Base-by-base conservation (phyloP, 805 yeast species). In the Pichia cabralensis region DNA sequence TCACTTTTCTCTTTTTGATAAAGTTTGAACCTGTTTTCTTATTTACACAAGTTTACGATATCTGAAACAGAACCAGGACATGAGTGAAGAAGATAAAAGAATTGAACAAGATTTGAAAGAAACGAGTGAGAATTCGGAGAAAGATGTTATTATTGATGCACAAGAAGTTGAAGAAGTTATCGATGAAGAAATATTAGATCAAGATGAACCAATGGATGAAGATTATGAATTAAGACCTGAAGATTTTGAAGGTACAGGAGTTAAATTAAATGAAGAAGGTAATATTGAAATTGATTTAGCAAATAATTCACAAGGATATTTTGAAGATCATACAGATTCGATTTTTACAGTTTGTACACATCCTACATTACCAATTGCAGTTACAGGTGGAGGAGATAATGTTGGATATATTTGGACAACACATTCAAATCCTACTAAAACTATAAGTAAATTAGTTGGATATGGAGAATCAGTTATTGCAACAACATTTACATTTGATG, bases 301-400 rank as follows among this genome's bases (percentile, higher is more conserved):
- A 32, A 89, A 89, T 60, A 89, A 89, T 60, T 84, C 97, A 7
- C 72, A 79, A 62, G 65, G 84, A 0, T 92, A 84, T 57, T 92
- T 92, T 55, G 98, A 92, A 53, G 69, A 71, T 45, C 99, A 92
- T 53, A 67, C 71, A 36, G 98, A 92, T 57, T 84, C 96, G 3
- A 72, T 89, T 4, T 89, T 81, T 58, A 67, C 81, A 11, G 67
- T 92, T n/a, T 73, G 82, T 32, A 62, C 76, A 6, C 96, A 92
- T 55, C 96, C 96, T 26, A 67, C 67, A 6, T 65, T 86, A 40
- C 96, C 96, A 13, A 57, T 80, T 55, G 92, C 83, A 8, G 80
- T 78, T n/a, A 71, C 89, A 16, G 98, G 99, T 21, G 97, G 96
- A 27, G 97, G 95, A 39, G 99, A 92, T 56, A 78, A 89, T 55